Evolutionary conservation across 2,329 filamentous ascomycete species (phyloP).

Genomic region (Fusarium torulosum): DNA sequence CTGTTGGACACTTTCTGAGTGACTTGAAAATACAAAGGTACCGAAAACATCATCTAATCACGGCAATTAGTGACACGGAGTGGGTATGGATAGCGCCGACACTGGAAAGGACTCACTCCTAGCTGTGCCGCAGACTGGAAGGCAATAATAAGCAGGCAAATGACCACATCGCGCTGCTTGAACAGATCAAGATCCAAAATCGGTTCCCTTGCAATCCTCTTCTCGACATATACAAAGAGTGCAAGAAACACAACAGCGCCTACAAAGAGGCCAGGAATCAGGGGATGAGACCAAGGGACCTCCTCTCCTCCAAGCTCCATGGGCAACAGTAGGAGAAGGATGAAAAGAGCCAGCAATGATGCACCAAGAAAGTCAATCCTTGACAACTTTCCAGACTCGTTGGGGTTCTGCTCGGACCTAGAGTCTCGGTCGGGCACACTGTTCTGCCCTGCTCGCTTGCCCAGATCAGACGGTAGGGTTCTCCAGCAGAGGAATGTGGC

Average conservation of each 20-base stretch:
- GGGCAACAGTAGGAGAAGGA: constrained; percentile 66
- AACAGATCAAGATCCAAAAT: constrained; percentile 70
- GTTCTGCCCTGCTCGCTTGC: constrained; percentile 56
- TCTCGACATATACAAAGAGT: constrained; percentile 61
- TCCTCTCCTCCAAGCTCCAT: constrained; percentile 67
- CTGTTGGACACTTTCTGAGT: neutral
- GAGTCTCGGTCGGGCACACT: too few relatives aligned
- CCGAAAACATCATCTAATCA: neutral
- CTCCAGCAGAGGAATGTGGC: neutral
- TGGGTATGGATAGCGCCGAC: too few relatives aligned
- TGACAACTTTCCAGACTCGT: neutral
- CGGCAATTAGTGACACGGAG: neutral
- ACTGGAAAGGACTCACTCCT: constrained; percentile 8
- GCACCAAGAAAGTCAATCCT: constrained; percentile 68
- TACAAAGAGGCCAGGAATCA: constrained; percentile 57
- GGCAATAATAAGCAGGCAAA: constrained; percentile 64
- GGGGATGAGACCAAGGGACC: constrained; percentile 61
- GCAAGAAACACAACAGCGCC: constrained; percentile 54
- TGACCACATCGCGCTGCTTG: constrained; percentile 63
- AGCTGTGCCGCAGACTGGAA: constrained; percentile 68
- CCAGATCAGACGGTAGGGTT: constrained; percentile 51
- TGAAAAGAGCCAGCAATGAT: constrained; percentile 64
- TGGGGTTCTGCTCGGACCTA: neutral
- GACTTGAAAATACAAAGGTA: neutral
- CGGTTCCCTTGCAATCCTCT: constrained; percentile 63